Evolutionary conservation across 2,329 filamentous ascomycete species (phyloP).

Genomic region (Ceratocystis alfenasii): DNA sequence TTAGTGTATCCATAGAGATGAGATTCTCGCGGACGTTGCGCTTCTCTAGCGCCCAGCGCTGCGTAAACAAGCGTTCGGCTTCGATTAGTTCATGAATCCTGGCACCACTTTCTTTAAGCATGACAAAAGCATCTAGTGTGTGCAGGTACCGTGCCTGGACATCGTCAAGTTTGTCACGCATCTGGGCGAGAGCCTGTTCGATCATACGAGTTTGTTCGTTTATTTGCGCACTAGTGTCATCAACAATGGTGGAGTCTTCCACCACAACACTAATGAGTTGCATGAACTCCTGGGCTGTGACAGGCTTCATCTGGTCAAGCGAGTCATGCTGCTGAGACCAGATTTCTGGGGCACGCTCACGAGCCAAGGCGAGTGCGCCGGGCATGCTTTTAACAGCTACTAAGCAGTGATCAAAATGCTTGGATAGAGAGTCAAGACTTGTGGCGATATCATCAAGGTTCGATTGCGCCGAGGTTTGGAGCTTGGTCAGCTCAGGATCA

Average conservation of each 20-base stretch:
- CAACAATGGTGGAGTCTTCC: constrained; percentile 55
- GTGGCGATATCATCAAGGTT: constrained; percentile 75
- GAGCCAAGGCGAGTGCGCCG: constrained; percentile 57
- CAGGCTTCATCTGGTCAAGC: constrained; percentile 48
- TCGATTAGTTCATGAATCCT: constrained; percentile 54
- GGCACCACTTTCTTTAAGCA: constrained; percentile 55
- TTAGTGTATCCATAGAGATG: constrained; percentile 62
- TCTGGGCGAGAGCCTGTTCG: constrained; percentile 48
- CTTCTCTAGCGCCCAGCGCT: constrained; percentile 63
- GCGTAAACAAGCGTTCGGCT: constrained; percentile 51
- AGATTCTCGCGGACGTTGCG: constrained; percentile 56
- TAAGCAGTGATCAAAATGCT: constrained; percentile 87
- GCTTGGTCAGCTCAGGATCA: constrained; percentile 36
- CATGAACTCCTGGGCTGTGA: constrained; percentile 61
- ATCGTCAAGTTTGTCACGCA: constrained; percentile 62
- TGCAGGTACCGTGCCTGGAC: constrained; percentile 44
- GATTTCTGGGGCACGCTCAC: constrained; percentile 55
- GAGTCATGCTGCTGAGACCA: constrained; percentile 33
- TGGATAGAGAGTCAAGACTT: constrained; percentile 65
- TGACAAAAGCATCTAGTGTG: constrained; percentile 50
- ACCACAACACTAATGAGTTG: constrained; percentile 76
- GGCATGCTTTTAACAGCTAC: constrained; percentile 85
- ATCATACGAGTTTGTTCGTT: constrained; percentile 38
- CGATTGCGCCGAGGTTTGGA: constrained; percentile 52
- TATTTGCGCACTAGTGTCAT: constrained; percentile 58